Evolutionary conservation across 768 basidiomycete genomes (phyloP).

Genomic region (Termitomyces sp.): DNA sequence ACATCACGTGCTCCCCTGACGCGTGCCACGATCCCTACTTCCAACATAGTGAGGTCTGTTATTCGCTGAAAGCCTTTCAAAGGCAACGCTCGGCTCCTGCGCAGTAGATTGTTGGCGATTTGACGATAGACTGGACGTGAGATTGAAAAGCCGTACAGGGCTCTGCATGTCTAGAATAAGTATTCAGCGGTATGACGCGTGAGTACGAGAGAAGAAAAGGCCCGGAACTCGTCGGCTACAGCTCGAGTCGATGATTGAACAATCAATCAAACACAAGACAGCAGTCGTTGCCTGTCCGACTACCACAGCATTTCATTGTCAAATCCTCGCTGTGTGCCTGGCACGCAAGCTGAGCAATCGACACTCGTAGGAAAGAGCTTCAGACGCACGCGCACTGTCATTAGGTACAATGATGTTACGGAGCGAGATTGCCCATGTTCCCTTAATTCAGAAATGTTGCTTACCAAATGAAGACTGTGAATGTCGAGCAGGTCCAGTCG

Average conservation of each 20-base stretch:
- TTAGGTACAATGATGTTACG: neutral
- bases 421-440: neutral
- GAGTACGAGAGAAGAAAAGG: neutral
- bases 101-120: slow-evolving; percentile 55
- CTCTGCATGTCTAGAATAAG: slow-evolving; percentile 51
- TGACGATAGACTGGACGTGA: slow-evolving; percentile 67
- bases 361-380: too few relatives aligned
- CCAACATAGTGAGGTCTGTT: slow-evolving; percentile 47
- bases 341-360: neutral
- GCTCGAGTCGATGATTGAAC: neutral
- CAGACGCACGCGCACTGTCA: neutral
- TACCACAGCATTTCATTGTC: neutral
- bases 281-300: neutral
- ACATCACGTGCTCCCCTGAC: too few relatives aligned
- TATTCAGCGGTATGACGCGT: slow-evolving; percentile 1
- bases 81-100: slow-evolving; percentile 63
- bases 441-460: slow-evolving; percentile 15
- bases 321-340: neutral
- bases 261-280: neutral
- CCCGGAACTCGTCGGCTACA: neutral
- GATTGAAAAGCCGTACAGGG: slow-evolving; percentile 52
- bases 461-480: slow-evolving; percentile 55
- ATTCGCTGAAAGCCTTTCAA: slow-evolving; percentile 66
- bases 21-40: too few relatives aligned
- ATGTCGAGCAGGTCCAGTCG: slow-evolving; percentile 59